phyloP scores from a whole-genome alignment of 148 eudicot species.

The Linanthus parryae region DNA sequence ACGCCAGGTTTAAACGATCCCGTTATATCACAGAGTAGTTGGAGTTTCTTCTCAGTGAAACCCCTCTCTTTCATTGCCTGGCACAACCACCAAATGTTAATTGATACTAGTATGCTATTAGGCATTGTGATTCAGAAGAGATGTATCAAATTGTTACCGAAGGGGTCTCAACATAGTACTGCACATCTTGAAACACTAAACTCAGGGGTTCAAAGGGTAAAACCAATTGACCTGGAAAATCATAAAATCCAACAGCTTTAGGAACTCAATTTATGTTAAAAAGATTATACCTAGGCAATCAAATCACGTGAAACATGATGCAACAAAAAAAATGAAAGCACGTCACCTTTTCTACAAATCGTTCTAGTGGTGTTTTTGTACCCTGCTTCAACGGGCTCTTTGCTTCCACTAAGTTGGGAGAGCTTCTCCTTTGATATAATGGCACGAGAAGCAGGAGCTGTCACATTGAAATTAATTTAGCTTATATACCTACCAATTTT shows the following conservation, averaged over 20 bases:
- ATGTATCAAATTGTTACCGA: conserved; percentile 40
- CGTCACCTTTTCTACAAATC: no score
- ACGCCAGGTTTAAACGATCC: conserved; percentile 77
- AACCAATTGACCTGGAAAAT: conserved; percentile 53
- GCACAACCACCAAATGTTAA: no score
- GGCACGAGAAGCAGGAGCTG: neutral
- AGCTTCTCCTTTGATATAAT: neutral
- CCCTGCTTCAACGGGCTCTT: no score
- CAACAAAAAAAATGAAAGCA: no score
- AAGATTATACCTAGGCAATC: neutral
- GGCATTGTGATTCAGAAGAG: no score
- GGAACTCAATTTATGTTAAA: neutral
- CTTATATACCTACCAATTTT: no score
- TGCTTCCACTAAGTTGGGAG: neutral
- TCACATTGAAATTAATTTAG: neutral
- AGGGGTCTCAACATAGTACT: conserved; percentile 64
- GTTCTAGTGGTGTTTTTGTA: no score
- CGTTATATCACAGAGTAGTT: conserved; percentile 50
- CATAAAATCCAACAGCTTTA: neutral
- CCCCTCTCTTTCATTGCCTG: conserved; percentile 75
- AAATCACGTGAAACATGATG: no score
- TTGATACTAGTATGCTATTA: no score
- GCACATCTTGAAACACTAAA: conserved; percentile 53
- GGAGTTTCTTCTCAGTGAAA: conserved; percentile 44
- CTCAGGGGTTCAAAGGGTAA: conserved; percentile 65